Conservation (phyloP, 2,329 filamentous ascomycete species). For the Dactylellina leptospora region DNA sequence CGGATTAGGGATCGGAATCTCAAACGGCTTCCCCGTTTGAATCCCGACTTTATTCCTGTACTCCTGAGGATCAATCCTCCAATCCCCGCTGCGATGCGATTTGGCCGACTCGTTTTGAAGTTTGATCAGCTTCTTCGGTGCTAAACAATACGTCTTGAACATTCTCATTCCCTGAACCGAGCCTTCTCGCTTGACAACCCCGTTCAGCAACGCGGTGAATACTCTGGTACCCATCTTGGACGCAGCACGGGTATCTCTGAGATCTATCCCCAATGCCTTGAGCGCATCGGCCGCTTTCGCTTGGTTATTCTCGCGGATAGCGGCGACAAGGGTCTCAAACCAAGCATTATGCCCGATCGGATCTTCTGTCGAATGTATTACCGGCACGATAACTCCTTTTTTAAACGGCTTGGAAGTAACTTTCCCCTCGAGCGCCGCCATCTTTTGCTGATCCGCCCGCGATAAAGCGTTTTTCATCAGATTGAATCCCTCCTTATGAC, state of each 20-base stretch:
- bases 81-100: conserved; percentile 44
- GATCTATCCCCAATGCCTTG: conserved; percentile 32
- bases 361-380: conserved; percentile 7
- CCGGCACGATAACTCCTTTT: conserved; percentile 17
- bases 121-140: conserved; percentile 22
- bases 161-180: conserved; percentile 48
- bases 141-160: conserved; percentile 48
- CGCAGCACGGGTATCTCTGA: conserved; percentile 20
- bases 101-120: conserved; percentile 33
- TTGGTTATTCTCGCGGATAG: conserved; percentile 24
- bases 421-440: background rate
- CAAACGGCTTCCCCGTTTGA: background rate
- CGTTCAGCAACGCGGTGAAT: conserved; percentile 32
- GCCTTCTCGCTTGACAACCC: conserved; percentile 36
- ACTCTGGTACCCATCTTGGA: conserved; percentile 45
- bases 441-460: conserved; percentile 10
- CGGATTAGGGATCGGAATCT: background rate
- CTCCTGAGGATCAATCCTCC: conserved; percentile 15
- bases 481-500: conserved; percentile 19
- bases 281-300: conserved; percentile 33
- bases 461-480: conserved; percentile 28
- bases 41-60: conserved; percentile 5
- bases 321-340: conserved; percentile 23
- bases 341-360: conserved; percentile 42
- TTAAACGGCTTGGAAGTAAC: conserved; percentile 14